These are phyloP conservation scores for Saccharomyces uvarum DNA, from an alignment of 1,139 yeast species.

Conservation along the genomic window DNA sequence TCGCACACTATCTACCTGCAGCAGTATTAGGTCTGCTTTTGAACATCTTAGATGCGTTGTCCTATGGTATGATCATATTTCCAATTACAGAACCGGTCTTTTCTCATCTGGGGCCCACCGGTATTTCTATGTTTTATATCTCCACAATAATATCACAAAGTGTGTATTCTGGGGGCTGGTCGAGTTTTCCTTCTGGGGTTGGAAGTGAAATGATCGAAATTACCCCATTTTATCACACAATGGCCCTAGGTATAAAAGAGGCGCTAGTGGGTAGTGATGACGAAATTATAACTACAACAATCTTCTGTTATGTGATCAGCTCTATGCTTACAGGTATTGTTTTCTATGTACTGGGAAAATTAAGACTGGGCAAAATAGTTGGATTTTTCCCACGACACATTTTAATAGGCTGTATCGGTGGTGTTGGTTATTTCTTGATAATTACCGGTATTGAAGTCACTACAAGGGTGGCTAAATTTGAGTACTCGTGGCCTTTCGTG, in stretches of 20 bases:
- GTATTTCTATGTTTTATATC: constrained; percentile 87
- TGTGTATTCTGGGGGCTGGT: constrained; percentile 82
- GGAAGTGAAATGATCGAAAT: constrained; percentile 98
- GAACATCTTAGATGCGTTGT: constrained; percentile 84
- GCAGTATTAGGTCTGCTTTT: constrained; percentile 77
- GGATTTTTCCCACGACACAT: constrained; percentile 96
- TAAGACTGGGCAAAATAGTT: constrained; percentile 73
- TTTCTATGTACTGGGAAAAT: constrained; percentile 68
- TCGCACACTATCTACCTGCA: constrained; percentile 37
- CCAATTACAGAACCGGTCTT: constrained; percentile 80
- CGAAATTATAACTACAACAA: constrained; percentile 75
- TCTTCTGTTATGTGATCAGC: constrained; percentile 75
- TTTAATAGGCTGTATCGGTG: constrained; percentile 94
- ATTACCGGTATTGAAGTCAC: constrained; percentile 89
- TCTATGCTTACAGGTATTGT: constrained; percentile 81
- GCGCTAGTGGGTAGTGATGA: constrained; percentile 50
- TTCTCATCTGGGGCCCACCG: constrained; percentile 74
- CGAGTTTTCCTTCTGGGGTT: constrained; percentile 79
- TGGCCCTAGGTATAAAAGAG: constrained; percentile 67
- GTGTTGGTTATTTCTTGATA: constrained; percentile 88
- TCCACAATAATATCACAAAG: constrained; percentile 83
- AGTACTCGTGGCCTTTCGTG: constrained; percentile 54
- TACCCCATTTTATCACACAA: constrained; percentile 92
- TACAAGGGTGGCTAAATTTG: constrained; percentile 68
- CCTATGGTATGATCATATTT: constrained; percentile 95